Conservation (phyloP, 2,329 filamentous ascomycete genomes). For the Alternaria atra region DNA sequence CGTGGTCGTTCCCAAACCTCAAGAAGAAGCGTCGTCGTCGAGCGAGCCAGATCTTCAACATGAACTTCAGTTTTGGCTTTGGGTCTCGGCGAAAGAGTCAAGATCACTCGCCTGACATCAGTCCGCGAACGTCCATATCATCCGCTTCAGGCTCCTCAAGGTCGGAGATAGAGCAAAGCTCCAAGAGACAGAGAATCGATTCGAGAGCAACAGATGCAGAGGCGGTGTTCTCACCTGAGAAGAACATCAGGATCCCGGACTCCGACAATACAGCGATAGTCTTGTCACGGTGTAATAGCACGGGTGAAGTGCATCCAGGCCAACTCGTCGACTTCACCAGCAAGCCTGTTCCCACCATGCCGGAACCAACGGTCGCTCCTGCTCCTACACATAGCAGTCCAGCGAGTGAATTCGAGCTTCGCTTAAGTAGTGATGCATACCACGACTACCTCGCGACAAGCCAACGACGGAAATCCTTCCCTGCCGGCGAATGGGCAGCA, state of each 20-base stretch:
- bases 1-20: constrained; percentile 15
- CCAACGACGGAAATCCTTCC: constrained; percentile 20
- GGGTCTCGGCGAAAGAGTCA: constrained; percentile 11
- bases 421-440: constrained; percentile 7
- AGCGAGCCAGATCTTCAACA: constrained; percentile 23
- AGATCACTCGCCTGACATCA: constrained; percentile 22
- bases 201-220: constrained; percentile 10
- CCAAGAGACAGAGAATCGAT: constrained; percentile 23
- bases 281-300: not conserved
- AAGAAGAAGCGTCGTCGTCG: constrained; percentile 12
- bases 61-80: constrained; percentile 20
- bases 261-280: not conserved
- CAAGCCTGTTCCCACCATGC: not conserved
- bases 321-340: constrained; percentile 20
- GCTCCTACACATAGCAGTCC: not conserved
- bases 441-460: constrained; percentile 19
- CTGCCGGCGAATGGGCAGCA: constrained; percentile 7
- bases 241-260: not conserved
- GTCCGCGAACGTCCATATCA: constrained; percentile 23
- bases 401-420: constrained; percentile 10
- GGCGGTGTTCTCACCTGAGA: not conserved
- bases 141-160: constrained; percentile 2
- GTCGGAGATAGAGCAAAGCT: constrained; percentile 7
- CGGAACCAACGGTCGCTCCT: not conserved
- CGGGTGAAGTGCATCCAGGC: constrained; percentile 20